phyloP scores from a whole-genome alignment of 129 eudicot species.

The Cynara cardunculus region DNA sequence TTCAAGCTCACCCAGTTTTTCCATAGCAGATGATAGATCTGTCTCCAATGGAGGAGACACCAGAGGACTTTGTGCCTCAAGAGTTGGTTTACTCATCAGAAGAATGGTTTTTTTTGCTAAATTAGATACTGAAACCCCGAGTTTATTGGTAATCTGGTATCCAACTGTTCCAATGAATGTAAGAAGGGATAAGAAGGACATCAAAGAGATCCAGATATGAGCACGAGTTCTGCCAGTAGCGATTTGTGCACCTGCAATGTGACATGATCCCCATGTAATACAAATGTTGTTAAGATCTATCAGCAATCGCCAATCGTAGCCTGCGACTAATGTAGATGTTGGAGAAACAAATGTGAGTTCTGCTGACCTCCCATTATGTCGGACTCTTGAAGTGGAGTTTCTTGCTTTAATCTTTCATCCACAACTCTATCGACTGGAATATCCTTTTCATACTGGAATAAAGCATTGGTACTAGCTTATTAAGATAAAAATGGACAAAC shows the following conservation, averaged over 20 bases:
- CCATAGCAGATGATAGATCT: conserved; percentile 24
- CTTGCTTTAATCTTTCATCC: conserved; percentile 22
- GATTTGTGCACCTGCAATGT: conserved; percentile 8
- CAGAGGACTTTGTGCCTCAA: background rate
- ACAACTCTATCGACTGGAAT: conserved; percentile 34
- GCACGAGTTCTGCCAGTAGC: background rate
- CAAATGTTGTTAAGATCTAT: background rate
- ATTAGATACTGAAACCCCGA: conserved; percentile 6
- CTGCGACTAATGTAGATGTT: background rate
- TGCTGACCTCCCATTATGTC: background rate
- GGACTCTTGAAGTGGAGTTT: conserved; percentile 14
- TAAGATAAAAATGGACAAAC: background rate
- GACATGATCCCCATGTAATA: background rate
- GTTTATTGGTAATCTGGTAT: background rate
- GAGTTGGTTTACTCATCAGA: background rate
- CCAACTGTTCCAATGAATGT: background rate
- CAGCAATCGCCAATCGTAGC: too few relatives aligned
- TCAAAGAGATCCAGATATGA: background rate
- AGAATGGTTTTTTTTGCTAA: conserved; percentile 2
- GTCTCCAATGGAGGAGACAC: background rate
- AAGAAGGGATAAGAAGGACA: background rate
- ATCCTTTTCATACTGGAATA: conserved; percentile 18
- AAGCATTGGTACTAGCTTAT: background rate
- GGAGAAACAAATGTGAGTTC: background rate
- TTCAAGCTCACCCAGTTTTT: conserved; percentile 35